phyloP scores from a whole-genome alignment of 129 eudicot species.

The Centella asiatica region DNA sequence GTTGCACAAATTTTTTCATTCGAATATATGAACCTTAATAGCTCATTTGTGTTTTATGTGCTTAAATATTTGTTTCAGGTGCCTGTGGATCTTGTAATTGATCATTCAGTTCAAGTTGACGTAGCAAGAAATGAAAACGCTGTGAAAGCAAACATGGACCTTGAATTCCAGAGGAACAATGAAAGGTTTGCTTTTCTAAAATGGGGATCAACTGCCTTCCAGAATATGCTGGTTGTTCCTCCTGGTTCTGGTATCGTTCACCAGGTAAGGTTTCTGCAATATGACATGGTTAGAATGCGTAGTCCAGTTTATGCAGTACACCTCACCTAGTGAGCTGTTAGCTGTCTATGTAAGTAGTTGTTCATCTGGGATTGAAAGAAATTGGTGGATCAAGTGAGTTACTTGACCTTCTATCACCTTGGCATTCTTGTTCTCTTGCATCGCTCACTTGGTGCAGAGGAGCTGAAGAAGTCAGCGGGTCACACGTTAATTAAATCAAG shows the following conservation, averaged over 20 bases:
- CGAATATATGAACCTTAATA: background rate
- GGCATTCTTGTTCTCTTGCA: too few species aligned
- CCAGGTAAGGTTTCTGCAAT: slow-evolving; percentile 53
- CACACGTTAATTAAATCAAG: too few species aligned
- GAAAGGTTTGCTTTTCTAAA: slow-evolving; percentile 93
- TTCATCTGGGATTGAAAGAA: too few species aligned
- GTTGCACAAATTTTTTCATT: too few species aligned
- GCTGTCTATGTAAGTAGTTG: too few species aligned
- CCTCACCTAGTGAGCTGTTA: too few species aligned
- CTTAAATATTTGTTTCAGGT: slow-evolving; percentile 40
- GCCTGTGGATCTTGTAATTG: slow-evolving; percentile 98
- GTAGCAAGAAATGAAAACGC: slow-evolving; percentile 92
- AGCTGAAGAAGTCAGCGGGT: too few species aligned
- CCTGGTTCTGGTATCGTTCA: slow-evolving; percentile 99
- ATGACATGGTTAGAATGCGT: background rate
- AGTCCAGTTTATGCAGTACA: background rate
- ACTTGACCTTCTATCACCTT: too few species aligned
- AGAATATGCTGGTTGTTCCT: slow-evolving; percentile 98
- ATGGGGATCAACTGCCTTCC: slow-evolving; percentile 98
- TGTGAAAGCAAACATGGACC: slow-evolving; percentile 87
- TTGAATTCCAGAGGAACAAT: slow-evolving; percentile 79
- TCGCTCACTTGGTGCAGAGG: too few species aligned
- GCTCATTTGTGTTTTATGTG: background rate
- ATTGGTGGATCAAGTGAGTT: too few species aligned
- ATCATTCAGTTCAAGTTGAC: slow-evolving; percentile 99